Evolutionary conservation across 441 rosid species (phyloP).

Genomic region (Gossypium gossypioides): DNA sequence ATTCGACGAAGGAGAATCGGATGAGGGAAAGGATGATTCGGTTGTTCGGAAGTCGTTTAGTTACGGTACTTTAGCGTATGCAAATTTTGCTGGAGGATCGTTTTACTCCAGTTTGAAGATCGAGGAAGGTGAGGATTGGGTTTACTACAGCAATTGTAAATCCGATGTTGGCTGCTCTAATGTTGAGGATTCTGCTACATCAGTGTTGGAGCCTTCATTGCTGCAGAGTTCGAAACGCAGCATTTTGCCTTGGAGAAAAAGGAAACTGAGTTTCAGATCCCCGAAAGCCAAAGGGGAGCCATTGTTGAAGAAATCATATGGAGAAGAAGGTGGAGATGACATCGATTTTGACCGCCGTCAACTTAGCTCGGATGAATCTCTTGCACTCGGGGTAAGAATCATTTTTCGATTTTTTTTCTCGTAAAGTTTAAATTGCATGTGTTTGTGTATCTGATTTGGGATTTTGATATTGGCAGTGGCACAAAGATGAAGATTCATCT

Average conservation of each 20-base stretch:
- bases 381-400: slow-evolving; percentile 45
- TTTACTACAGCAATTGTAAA: slow-evolving; percentile 45
- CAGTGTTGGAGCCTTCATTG: slow-evolving; percentile 29
- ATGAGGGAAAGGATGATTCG: slow-evolving; percentile 30
- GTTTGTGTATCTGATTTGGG: neutral
- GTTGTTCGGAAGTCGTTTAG: slow-evolving; percentile 36
- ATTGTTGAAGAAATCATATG: slow-evolving; percentile 53
- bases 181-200: slow-evolving; percentile 27
- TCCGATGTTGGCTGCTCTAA: slow-evolving; percentile 31
- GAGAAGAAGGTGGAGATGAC: slow-evolving; percentile 87
- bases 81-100: slow-evolving; percentile 45
- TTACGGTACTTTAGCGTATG: slow-evolving; percentile 53
- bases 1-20: slow-evolving; percentile 30
- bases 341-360: slow-evolving; percentile 68
- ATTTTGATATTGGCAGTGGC: slow-evolving; percentile 29
- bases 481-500: slow-evolving; percentile 43
- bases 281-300: slow-evolving; percentile 74
- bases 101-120: slow-evolving; percentile 24
- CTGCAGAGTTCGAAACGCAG: slow-evolving; percentile 35
- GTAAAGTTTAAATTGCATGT: neutral
- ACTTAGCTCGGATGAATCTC: slow-evolving; percentile 70
- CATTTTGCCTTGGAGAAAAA: slow-evolving; percentile 61
- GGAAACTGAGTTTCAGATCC: slow-evolving; percentile 54
- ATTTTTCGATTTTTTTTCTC: neutral
- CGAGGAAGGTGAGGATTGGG: slow-evolving; percentile 52